Base-by-base conservation (phyloP, 306 rosid genomes). In the Cyamopsis tetragonoloba region DNA sequence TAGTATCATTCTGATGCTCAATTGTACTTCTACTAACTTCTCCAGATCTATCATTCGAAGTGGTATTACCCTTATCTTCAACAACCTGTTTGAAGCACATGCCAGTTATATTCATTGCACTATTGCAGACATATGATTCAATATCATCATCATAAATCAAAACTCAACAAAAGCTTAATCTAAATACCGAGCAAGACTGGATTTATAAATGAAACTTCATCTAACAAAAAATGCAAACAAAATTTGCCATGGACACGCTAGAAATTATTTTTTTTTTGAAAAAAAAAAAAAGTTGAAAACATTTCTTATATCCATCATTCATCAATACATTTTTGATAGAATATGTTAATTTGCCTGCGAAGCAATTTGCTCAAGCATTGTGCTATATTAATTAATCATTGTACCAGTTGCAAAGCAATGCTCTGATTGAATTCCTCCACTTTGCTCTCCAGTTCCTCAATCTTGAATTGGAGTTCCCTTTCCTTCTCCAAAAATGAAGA, bases 401-500 rank as follows among this genome's bases (percentile, higher is more conserved):
- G 28, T 56, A 90, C 99, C 97, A 79, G 77, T 66, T 67, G 78
- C 60, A 74, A 49, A 73, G 81, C 66, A 75, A 70, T 76, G 64
- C 32, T 72, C 41, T 80, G 92, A 83, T 68, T 76, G 66, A 85
- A 81, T 71, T 83, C 91, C 78, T 82, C 89, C 68, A 79, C 72
- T 71, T 60, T 86, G 76, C 68, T 66, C 60, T 86, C 95, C 66
- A 90, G 72, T 76, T 88, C 89, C 61, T 79, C 85, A 15, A 88
- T 80, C 86, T 79, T 82, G 73, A 73, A 80, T 75, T 79, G 91
- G 62, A 90, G 86, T 70, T 83, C 89, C 71, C 69, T 83, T 74
- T 85, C 92, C 86, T 85, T 88, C 64, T 83, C 90, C 71, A 73
- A 67, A 76, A 83, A 85, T 42, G 87, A 78, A 73, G 81, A 50